Conservation (phyloP, 176 grass and related monocot species). For the Zoysia japonica region DNA sequence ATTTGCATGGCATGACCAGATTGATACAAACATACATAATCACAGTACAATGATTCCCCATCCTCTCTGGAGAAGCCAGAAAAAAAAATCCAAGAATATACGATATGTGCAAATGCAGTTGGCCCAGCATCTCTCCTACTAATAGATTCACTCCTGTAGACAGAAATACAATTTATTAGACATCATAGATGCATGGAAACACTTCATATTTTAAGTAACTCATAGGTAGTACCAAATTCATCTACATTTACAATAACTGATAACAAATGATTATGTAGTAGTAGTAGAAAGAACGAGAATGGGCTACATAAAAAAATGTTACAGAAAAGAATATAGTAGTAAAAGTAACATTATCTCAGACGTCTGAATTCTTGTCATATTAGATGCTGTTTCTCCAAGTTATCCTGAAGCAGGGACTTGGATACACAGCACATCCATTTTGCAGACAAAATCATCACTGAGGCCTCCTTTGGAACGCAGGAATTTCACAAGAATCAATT, state of each 20-base stretch:
- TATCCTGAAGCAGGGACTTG: slow-evolving; percentile 50
- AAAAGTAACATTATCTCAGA: slow-evolving; percentile 8
- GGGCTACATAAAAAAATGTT: not conserved
- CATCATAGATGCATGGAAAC: not conserved
- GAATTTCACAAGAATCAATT: no score
- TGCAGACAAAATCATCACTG: slow-evolving; percentile 55
- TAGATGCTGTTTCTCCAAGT: slow-evolving; percentile 37
- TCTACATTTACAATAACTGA: no score
- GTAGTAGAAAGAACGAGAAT: not conserved
- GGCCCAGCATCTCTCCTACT: not conserved
- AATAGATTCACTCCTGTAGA: not conserved
- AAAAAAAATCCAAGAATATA: not conserved
- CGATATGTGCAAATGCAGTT: not conserved
- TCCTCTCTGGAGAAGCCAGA: not conserved
- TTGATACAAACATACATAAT: slow-evolving; percentile 18
- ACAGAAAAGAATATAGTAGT: not conserved
- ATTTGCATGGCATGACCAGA: not conserved
- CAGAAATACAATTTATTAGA: not conserved
- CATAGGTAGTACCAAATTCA: no score
- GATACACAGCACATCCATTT: slow-evolving; percentile 53
- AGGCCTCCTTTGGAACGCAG: no score
- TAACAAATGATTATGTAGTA: no score
- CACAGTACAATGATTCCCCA: slow-evolving; percentile 9
- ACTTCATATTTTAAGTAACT: no score
- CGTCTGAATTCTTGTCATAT: slow-evolving; percentile 34